Base-by-base conservation (phyloP, 352 stramenopile species). In the Phytopythium montanum region DNA sequence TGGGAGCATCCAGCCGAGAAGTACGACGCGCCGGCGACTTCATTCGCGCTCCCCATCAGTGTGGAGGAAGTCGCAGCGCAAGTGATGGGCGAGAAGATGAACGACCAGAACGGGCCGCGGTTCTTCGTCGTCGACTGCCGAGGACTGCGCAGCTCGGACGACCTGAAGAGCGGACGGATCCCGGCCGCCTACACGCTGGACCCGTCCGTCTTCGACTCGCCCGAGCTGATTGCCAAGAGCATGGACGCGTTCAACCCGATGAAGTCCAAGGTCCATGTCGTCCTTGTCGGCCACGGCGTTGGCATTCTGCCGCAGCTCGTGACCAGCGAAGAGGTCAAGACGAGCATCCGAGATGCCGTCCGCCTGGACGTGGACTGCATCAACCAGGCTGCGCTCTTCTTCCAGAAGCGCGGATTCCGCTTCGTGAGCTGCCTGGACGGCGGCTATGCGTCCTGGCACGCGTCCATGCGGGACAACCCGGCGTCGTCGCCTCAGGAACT, bases 61-160 rank as follows among this genome's bases (percentile, higher is more conserved):
- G 75, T 89, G 14, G 70, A 85, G 18, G 84, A 94, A 72, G 82
- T 94, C 0, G 84, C 70, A 10, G 41, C 60, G 0, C 78, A 92
- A 60, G 62, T 90, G 19, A 88, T 90, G 77, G 81, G 81, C 23
- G 79, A 88, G 10, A 85, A 82, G 45, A 16, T 54, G 7, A 57
- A 60, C 54, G 66, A 84, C 23, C 64, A 63, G 31, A 63, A 45
- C 9, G 64, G 48, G 10, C 67, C 87, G 38, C 73, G 73, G 7
- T 94, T 83, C 66, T 94, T 94, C 66, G 79, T 94, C 7, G 76
- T 94, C 2, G 84, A 94, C 56, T 91, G 81, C 34, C 75, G 84
- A 39, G 80, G 75, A 1, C 69, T 90, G 29, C 79, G 84, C 21
- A 92, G 81, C 57, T 94, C 84, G 0, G 76, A 90, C 19, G 84